Conservation (phyloP, 345 rosid species). For the Carallia brachiata region DNA sequence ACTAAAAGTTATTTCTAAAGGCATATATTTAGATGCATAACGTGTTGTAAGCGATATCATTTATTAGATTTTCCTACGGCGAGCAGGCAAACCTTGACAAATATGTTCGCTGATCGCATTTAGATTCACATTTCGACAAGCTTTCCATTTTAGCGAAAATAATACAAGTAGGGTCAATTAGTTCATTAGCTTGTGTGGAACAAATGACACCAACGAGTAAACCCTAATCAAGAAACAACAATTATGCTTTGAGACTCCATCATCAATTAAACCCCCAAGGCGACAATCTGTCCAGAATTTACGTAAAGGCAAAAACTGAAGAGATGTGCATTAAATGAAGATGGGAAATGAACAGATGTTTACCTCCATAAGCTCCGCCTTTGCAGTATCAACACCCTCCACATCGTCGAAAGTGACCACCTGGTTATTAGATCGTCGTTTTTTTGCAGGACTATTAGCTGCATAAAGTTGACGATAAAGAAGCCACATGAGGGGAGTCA, state of each 20-base stretch:
- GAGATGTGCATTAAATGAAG: not conserved
- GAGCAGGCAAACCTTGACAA: not conserved
- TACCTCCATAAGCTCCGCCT: constrained; percentile 93
- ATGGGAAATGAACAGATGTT: constrained; percentile 8
- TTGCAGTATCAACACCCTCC: constrained; percentile 93
- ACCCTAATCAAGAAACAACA: too few species aligned
- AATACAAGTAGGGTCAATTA: too few species aligned
- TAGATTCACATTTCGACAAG: not conserved
- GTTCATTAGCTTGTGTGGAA: not conserved
- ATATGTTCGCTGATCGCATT: not conserved
- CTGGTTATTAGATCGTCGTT: constrained; percentile 57
- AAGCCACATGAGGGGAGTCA: constrained; percentile 95
- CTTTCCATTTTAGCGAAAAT: not conserved
- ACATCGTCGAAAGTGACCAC: constrained; percentile 79
- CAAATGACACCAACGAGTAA: too few species aligned
- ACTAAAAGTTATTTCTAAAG: too few species aligned
- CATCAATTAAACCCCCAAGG: not conserved
- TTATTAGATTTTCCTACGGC: too few species aligned
- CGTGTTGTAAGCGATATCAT: too few species aligned
- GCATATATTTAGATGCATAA: too few species aligned
- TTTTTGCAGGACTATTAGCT: constrained; percentile 79
- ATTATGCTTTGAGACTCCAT: not conserved
- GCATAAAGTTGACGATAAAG: constrained; percentile 89
- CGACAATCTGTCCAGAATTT: constrained; percentile 6
- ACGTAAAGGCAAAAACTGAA: not conserved